Conservation (phyloP, 2,329 filamentous ascomycete genomes). For the Nannizzia gypsea region DNA sequence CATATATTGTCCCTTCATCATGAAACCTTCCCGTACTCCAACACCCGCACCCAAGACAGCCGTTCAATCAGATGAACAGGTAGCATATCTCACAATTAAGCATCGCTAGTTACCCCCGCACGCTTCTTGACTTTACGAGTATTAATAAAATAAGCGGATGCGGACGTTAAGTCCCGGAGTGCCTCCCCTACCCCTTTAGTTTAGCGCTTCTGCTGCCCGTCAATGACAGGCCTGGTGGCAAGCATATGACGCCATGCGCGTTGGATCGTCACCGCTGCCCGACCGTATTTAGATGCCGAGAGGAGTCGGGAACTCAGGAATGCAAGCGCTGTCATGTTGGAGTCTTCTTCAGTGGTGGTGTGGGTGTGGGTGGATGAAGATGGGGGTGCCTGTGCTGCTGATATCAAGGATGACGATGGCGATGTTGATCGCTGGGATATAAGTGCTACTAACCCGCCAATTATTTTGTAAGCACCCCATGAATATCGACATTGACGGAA, state of each 20-base stretch:
- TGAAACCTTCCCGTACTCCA: background rate
- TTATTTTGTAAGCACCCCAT: background rate
- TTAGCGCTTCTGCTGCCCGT: background rate
- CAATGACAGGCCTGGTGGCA: background rate
- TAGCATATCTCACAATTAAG: background rate
- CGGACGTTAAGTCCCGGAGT: background rate
- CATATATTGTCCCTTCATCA: background rate
- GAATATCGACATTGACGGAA: background rate
- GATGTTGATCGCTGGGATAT: conserved; percentile 8
- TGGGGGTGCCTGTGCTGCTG: background rate
- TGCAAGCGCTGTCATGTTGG: conserved; percentile 45
- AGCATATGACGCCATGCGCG: conserved; percentile 35
- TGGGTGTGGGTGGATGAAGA: conserved; percentile 31
- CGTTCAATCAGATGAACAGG: background rate
- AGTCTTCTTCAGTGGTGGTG: conserved; percentile 32
- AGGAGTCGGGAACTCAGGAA: conserved; percentile 50
- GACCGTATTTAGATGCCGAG: conserved; percentile 37
- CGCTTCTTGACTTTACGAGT: background rate
- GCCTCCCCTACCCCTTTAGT: background rate
- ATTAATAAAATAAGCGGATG: background rate
- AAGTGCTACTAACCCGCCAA: background rate
- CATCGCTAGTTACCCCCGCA: background rate
- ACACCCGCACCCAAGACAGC: background rate
- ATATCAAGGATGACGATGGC: conserved; percentile 9
- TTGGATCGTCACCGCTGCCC: conserved; percentile 45